Evolutionary conservation across 78 protist genomes (phyloP), one percentile per base, ranked within the genome.

Genomic region (Parvularia atlantis): DNA sequence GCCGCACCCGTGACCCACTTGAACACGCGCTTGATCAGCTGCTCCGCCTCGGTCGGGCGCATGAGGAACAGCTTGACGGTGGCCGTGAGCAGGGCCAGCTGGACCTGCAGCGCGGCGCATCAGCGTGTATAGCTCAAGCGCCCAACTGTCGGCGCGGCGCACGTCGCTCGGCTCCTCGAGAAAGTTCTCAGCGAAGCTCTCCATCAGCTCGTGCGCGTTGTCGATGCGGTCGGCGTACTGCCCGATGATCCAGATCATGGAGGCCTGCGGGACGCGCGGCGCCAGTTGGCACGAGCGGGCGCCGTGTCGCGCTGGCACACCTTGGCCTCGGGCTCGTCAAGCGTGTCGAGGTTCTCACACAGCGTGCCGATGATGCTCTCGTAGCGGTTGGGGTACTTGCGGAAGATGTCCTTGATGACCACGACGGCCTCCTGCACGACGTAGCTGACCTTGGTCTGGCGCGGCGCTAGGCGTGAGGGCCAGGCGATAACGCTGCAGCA

Each of bases 321-420:
- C 82, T 96, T 96, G 64, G 98, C 95, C 69, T 96, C 97, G n/a
- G 97, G 96, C 72, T 94, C 95, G 76, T 94, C 98, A 48, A 94
- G 91, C 16, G 89, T 76, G 71, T 90, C 94, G 52, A 94, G 88
- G 64, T 93, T 89, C 74, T 89, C 93, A 76, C 96, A 93, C 30
- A 96, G 83, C 35, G 80, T 74, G 43, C 81, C 95, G 68, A 96
- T 93, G 88, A 94, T 78, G 53, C 83, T 52, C 79, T 94, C 99
- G 76, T 91, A 94, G 46, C 46, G 54, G 83, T 75, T 59, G 59
- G 93, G 93, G 73, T 91, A 93, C 77, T 83, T 86, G 65, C 98
- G 83, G 84, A 93, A 91, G 75, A 93, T 90, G 78, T 91, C 95
- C 69, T 73, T 77, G 72, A 95, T 89, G 76, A 94, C 99, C 26